A percentile compares a stretch with the other conserved stretches of the same genome.
These are phyloP conservation scores for Trichosporon sp. DNA, from an alignment of 1,284 basidiomycete genomes.

Conservation along the genomic window DNA sequence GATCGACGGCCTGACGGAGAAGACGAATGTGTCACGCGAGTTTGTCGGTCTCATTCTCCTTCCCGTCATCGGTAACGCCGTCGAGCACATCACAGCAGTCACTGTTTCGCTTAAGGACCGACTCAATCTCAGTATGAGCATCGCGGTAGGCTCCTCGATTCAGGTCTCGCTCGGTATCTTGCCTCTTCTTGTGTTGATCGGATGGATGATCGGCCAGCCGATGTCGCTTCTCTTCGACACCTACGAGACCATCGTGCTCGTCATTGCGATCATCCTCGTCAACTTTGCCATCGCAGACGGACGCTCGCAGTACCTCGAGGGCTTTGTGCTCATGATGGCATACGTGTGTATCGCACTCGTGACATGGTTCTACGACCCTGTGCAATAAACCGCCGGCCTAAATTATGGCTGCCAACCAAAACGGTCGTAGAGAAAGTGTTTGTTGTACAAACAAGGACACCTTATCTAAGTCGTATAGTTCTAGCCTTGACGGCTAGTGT, in stretches of 20 bases:
- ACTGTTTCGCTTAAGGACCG: conserved; percentile 73
- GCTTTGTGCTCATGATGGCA: conserved; percentile 54
- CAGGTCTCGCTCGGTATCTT: conserved; percentile 84
- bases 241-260: conserved; percentile 48
- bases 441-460: background rate
- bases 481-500: too few species aligned
- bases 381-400: conserved; percentile 10
- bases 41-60: conserved; percentile 82
- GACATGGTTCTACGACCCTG: conserved; percentile 33
- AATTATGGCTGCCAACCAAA: background rate
- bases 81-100: conserved; percentile 83
- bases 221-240: conserved; percentile 48
- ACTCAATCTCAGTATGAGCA: conserved; percentile 57
- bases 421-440: background rate
- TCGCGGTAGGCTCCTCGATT: conserved; percentile 84
- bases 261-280: conserved; percentile 66
- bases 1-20: conserved; percentile 60
- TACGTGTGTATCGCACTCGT: conserved; percentile 46
- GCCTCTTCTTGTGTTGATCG: conserved; percentile 58
- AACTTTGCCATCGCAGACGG: conserved; percentile 76
- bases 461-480: background rate
- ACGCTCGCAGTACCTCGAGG: conserved; percentile 73
- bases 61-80: conserved; percentile 74
- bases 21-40: conserved; percentile 54
- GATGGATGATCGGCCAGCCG: conserved; percentile 52